These are phyloP conservation scores for Coniochaeta sp. DNA, from an alignment of 2,329 filamentous ascomycete species.

Conservation along the genomic window DNA sequence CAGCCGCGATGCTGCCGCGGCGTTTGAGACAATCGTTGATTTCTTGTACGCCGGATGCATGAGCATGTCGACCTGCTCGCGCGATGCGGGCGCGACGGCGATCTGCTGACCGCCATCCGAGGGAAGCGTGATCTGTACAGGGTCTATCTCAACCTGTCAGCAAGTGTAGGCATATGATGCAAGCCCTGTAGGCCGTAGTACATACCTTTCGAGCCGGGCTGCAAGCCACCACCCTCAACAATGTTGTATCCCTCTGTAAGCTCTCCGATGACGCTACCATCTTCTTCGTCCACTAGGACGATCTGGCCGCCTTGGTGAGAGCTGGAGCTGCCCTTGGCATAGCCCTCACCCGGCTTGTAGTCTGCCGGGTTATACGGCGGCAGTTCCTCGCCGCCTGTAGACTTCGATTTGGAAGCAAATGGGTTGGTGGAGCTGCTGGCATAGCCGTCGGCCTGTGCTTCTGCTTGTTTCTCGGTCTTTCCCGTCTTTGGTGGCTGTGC, in stretches of 20 bases:
- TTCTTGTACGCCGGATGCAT: conserved; percentile 88
- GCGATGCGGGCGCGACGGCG: conserved; percentile 57
- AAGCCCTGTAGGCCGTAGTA: conserved; percentile 9
- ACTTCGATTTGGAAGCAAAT: conserved; percentile 11
- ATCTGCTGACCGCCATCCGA: conserved; percentile 56
- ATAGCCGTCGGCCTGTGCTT: conserved; percentile 3
- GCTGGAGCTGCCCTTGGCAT: conserved; percentile 57
- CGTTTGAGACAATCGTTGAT: conserved; percentile 78
- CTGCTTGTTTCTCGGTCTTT: conserved; percentile 14
- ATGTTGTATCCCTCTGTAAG: conserved; percentile 75
- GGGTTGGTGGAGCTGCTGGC: neutral
- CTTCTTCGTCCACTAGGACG: conserved; percentile 89
- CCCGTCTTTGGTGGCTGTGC: conserved; percentile 50
- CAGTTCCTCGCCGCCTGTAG: conserved; percentile 29
- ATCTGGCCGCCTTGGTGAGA: conserved; percentile 63
- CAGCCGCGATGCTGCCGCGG: conserved; percentile 79
- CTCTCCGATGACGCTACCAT: conserved; percentile 92
- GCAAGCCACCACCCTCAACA: conserved; percentile 66
- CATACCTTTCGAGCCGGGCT: conserved; percentile 86
- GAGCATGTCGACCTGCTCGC: conserved; percentile 67
- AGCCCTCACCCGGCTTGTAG: conserved; percentile 73
- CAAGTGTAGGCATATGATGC: neutral
- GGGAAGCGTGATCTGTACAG: conserved; percentile 72
- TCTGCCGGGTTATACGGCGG: conserved; percentile 73
- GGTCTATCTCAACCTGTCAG: conserved; percentile 35